Base-by-base conservation (phyloP, 2,329 filamentous ascomycete genomes). In the Xylariomycetidae sp. region DNA sequence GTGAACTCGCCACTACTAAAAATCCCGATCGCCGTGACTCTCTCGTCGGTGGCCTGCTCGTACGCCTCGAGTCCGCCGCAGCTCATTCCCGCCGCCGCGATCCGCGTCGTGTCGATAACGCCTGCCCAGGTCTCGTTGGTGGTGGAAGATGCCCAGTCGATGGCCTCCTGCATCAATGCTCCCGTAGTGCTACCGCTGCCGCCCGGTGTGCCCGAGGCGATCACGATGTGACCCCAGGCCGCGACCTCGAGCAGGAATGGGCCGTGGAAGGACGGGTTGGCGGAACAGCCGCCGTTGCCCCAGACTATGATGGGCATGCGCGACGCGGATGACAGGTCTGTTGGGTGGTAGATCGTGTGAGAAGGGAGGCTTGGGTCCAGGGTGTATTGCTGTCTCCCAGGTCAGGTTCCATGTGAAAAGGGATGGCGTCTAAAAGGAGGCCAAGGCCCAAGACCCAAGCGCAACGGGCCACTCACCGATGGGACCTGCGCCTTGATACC, bases 11-110 rank as follows among this genome's bases (percentile, higher is more conserved):
- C 51, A 6, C 40, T 46, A 38, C 50, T 54, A 41, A 51, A 51
- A 25, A 51, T 50, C 16, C 38, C 38, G 16, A 41, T 9, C 6
- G 35, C 27, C 1, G 31, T 27, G 12, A 53, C 49, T 17, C 50
- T 37, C 19, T 30, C 29, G 33, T 53, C 51, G 16, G 36, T 35
- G 34, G 23, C 39, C 32, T 35, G 28, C 19, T 28, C 43, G 34
- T 55, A 54, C 2, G 53, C 54, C 42, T 57, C 48, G 14, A 49
- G 35, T n/a, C 53, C 53, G 33, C 54, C 54, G 30, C 54, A 56
- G 42, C 48, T 53, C 33, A 42, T 45, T 3, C 54, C 54, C 5
- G 52, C 52, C 3, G 47, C 50, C 20, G 44, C 39, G 36, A 57
- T 48, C 25, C 49, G 38, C 5, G 44, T 38, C 10, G 40, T 30